Evolutionary conservation across 768 basidiomycete genomes (phyloP).

Genomic region (Boletus pseudopeckii): DNA sequence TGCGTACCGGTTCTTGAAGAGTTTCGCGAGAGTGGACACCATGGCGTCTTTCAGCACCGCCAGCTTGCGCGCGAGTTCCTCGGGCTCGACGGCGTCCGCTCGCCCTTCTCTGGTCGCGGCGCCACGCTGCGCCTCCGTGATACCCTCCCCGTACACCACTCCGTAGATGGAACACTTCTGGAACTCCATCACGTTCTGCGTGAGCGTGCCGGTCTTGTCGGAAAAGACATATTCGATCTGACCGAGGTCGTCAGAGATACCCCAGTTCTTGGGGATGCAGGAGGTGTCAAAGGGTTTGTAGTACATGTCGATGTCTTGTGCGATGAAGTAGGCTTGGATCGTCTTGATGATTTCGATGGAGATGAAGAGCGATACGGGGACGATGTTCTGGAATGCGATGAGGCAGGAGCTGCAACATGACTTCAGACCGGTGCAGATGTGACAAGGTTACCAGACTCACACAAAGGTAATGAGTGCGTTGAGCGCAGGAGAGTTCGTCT

Average conservation of each 20-base stretch:
- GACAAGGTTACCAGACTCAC: constrained; percentile 46
- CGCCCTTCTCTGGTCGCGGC: constrained; percentile 81
- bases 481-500: constrained; percentile 56
- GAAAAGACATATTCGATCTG: constrained; percentile 96
- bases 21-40: constrained; percentile 66
- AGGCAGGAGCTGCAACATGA: constrained; percentile 67
- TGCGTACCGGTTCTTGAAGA: constrained; percentile 86
- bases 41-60: constrained; percentile 67
- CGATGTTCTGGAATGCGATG: constrained; percentile 96
- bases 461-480: constrained; percentile 88
- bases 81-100: constrained; percentile 59
- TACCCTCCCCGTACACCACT: constrained; percentile 83
- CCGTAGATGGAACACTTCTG: constrained; percentile 91
- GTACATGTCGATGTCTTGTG: constrained; percentile 96
- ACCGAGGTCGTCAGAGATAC: constrained; percentile 96
- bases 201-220: constrained; percentile 96
- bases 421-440: not conserved
- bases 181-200: constrained; percentile 99
- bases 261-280: constrained; percentile 97
- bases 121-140: constrained; percentile 94
- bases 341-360: constrained; percentile 99
- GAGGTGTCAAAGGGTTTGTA: constrained; percentile 82
- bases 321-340: constrained; percentile 95
- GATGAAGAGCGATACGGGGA: constrained; percentile 94
- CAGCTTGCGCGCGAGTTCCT: constrained; percentile 68